Percentiles rank a stretch among this genome's conserved stretches.
Conservation (phyloP, 2,329 filamentous ascomycete species). For the Bipolaris oryzae region DNA sequence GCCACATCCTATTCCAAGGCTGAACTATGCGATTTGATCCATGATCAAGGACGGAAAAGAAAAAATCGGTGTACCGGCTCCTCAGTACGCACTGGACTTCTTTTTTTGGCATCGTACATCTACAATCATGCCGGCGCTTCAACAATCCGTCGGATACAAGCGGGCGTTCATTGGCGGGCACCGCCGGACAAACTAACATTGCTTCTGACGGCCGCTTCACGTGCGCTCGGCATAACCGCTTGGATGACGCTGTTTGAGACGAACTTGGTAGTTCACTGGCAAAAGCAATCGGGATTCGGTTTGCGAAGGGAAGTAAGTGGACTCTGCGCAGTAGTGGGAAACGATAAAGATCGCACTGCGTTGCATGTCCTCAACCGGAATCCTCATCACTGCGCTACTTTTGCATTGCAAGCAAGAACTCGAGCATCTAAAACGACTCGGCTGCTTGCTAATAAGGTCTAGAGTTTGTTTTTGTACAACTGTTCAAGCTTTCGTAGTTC, state of each 20-base stretch:
- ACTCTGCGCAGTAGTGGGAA: constrained; percentile 8
- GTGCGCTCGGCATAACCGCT: constrained; percentile 38
- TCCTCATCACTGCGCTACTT: not conserved
- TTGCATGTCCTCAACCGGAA: not conserved
- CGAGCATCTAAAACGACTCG: not conserved
- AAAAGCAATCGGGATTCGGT: constrained; percentile 29
- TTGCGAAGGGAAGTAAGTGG: constrained; percentile 32
- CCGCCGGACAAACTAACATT: constrained; percentile 21
- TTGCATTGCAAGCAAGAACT: not conserved
- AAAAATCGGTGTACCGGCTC: too few relatives aligned
- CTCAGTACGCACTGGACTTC: not conserved
- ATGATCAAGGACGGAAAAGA: not conserved
- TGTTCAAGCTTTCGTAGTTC: not conserved
- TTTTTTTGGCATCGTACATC: not conserved
- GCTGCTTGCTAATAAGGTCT: not conserved
- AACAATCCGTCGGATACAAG: constrained; percentile 22
- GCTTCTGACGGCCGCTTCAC: constrained; percentile 25
- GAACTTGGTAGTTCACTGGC: constrained; percentile 20
- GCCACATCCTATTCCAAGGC: not conserved
- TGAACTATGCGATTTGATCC: not conserved
- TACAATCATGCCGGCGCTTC: not conserved
- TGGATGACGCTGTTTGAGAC: constrained; percentile 27
- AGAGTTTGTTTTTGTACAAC: not conserved
- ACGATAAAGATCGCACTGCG: constrained; percentile 24
- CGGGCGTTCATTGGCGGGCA: constrained; percentile 29